Conservation (phyloP, 345 rosid species). For the Populus alba region DNA sequence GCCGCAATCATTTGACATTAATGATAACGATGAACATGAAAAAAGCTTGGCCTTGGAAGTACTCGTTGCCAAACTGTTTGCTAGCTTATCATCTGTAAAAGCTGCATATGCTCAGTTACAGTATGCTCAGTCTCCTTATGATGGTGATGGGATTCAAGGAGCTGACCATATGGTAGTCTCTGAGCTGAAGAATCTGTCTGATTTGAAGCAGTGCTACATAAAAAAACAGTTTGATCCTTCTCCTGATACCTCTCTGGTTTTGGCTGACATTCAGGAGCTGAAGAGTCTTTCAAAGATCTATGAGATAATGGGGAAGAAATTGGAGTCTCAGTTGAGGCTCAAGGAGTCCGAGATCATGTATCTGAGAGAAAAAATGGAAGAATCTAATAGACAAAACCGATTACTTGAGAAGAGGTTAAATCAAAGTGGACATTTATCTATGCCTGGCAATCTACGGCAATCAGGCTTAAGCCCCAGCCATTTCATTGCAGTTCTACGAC, state of each 20-base stretch:
- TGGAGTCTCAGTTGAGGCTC: slow-evolving; percentile 67
- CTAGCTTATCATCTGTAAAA: slow-evolving; percentile 69
- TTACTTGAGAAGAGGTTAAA: slow-evolving; percentile 57
- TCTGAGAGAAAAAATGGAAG: slow-evolving; percentile 62
- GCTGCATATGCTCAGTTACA: slow-evolving; percentile 80
- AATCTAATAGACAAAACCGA: slow-evolving; percentile 42
- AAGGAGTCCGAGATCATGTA: slow-evolving; percentile 73
- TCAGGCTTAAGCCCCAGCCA: slow-evolving; percentile 56
- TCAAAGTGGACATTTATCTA: slow-evolving; percentile 57
- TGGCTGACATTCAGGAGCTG: slow-evolving; percentile 77
- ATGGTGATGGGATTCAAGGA: slow-evolving; percentile 63
- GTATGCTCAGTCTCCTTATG: slow-evolving; percentile 77
- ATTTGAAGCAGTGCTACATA: slow-evolving; percentile 68
- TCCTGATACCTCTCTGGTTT: slow-evolving; percentile 47
- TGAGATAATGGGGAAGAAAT: slow-evolving; percentile 60
- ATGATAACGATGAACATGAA: slow-evolving; percentile 39
- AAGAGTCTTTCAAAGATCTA: slow-evolving; percentile 59
- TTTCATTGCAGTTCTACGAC: slow-evolving; percentile 48
- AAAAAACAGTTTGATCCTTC: slow-evolving; percentile 70
- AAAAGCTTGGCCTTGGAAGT: slow-evolving; percentile 54
- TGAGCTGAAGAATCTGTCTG: slow-evolving; percentile 67
- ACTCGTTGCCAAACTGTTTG: slow-evolving; percentile 65
- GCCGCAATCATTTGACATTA: slow-evolving; percentile 45
- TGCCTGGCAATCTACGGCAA: slow-evolving; percentile 47
- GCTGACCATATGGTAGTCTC: slow-evolving; percentile 60